Evolutionary conservation across 495 filamentous ascomycete genomes (phyloP).

Genomic region (Aspergillus asperescens): DNA sequence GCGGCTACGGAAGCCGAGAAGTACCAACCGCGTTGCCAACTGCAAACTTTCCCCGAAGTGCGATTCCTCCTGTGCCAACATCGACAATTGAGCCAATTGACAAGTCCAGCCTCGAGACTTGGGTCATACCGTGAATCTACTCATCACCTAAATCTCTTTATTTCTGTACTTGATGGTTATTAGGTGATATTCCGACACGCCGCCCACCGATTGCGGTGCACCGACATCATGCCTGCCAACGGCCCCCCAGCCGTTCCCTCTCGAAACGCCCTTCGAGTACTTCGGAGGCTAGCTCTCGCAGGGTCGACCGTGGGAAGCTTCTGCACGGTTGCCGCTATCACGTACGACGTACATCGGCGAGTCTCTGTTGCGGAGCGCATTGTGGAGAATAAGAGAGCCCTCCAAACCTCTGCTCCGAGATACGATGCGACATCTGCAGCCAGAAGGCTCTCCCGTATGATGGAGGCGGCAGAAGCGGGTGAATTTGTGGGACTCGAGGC

Average conservation of each 20-base stretch:
- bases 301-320: slow-evolving; percentile 39
- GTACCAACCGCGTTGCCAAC: slow-evolving; percentile 12
- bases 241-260: slow-evolving; percentile 36
- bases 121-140: neutral
- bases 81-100: slow-evolving; percentile 2
- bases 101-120: neutral
- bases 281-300: slow-evolving; percentile 41
- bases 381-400: slow-evolving; percentile 40
- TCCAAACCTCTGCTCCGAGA: slow-evolving; percentile 41
- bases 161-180: slow-evolving; percentile 6
- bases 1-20: slow-evolving; percentile 21
- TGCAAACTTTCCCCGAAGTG: slow-evolving; percentile 20
- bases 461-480: slow-evolving; percentile 41
- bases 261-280: slow-evolving; percentile 42
- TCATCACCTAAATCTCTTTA: neutral
- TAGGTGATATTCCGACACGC: slow-evolving; percentile 4
- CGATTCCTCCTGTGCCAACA: no score
- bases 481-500: slow-evolving; percentile 38
- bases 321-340: slow-evolving; percentile 39
- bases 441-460: slow-evolving; percentile 34
- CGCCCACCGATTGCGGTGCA: slow-evolving; percentile 25
- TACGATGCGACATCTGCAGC: slow-evolving; percentile 44
- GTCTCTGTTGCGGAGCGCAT: slow-evolving; percentile 40
- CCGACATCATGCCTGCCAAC: slow-evolving; percentile 29
- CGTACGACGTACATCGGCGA: slow-evolving; percentile 41